Evolutionary conservation across 306 rosid species (phyloP), one percentile per base, ranked within the genome.

Genomic region (Pueraria montana): DNA sequence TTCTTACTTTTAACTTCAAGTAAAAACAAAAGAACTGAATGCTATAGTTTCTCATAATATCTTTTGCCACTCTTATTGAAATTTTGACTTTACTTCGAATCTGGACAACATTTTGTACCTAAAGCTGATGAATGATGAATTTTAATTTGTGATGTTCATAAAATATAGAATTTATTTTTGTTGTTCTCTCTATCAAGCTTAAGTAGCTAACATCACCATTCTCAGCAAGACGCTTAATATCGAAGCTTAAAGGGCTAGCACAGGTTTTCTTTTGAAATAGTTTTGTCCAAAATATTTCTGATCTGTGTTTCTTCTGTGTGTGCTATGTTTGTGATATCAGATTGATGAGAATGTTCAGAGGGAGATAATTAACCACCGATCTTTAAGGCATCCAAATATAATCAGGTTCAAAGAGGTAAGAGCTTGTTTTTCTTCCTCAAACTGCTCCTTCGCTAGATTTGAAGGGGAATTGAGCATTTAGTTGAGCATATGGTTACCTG

Each of bases 291-390:
- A 7, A 53, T 55, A 26, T 50, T 23, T 63, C 24, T 34, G 8
- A 34, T 34, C 40, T 86, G 63, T 12, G n/a, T 76, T 82, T 80
- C n/a, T 71, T 72, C 58, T 72, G 36, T 66, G 30, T 64, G 76
- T 77, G 65, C 62, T 67, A 20, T 71, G 34, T 20, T 83, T 79
- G 72, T 84, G 81, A 76, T 82, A 69, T 84, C 90, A 96, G 99
- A 96, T 96, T 86, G 99, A 93, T 63, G 99, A 96, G 91, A 93
- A 96, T 89, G 99, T 96, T 74, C 94, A 91, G 79, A 92, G 99
- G 84, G 99, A 96, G 89, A 96, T 96, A 68, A 93, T 93, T 63
- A 96, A 96, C 82, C 99, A 96, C 87, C 85, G 96, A 76, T 92
- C 97, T 62, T 84, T 96, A 88, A 89, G 87, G 91, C 99, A 96